Evolutionary conservation across 352 stramenopile species (phyloP).

Genomic region (Phytopythium helicoides): DNA sequence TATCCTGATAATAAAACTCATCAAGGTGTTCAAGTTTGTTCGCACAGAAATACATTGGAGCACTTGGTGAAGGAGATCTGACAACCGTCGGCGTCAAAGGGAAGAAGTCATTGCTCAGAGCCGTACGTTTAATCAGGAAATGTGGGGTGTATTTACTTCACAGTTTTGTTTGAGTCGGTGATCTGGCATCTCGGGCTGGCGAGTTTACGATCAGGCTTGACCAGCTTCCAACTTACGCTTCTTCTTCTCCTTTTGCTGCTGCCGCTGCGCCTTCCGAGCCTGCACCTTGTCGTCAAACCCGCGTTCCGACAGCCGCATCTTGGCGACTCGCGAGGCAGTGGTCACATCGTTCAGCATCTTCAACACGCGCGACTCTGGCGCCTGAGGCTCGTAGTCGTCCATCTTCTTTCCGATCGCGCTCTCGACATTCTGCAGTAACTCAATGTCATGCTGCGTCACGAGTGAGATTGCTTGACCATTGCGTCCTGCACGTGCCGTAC

Average conservation of each 20-base stretch:
- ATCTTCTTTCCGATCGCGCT: constrained; percentile 88
- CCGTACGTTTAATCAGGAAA: too few relatives aligned
- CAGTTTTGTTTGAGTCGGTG: too few relatives aligned
- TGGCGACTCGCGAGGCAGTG: constrained; percentile 92
- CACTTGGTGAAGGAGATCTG: too few relatives aligned
- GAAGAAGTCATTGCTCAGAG: too few relatives aligned
- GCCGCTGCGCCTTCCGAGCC: constrained; percentile 67
- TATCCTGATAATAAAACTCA: too few relatives aligned
- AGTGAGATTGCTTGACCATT: constrained; percentile 92
- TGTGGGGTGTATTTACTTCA: too few relatives aligned
- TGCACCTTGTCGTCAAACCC: constrained; percentile 87
- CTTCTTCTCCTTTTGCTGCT: constrained; percentile 37
- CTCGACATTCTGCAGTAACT: constrained; percentile 95
- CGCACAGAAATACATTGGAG: too few relatives aligned
- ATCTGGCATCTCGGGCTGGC: too few relatives aligned
- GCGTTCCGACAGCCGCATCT: constrained; percentile 89
- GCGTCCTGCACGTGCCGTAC: constrained; percentile 92
- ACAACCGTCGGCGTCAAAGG: too few relatives aligned
- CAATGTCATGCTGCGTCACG: constrained; percentile 93
- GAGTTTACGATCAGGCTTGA: too few relatives aligned
- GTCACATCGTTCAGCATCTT: constrained; percentile 94
- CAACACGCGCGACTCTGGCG: constrained; percentile 92
- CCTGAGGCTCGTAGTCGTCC: constrained; percentile 82
- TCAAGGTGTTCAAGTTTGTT: too few relatives aligned
- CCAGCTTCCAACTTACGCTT: background rate